Base-by-base conservation (phyloP, 108 stramenopile genomes). In the Cyclostephanos tholiformis region DNA sequence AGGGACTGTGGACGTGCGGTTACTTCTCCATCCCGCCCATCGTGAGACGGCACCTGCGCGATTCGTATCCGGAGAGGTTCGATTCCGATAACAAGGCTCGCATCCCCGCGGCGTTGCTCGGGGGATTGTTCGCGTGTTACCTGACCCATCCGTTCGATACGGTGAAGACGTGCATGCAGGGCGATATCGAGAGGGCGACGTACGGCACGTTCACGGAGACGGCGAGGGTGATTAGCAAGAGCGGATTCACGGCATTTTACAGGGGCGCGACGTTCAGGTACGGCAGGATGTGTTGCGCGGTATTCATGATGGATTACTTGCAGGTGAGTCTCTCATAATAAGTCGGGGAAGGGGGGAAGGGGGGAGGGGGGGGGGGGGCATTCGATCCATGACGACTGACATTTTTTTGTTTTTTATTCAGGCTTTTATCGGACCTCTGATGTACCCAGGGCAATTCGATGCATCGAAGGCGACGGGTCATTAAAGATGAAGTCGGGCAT, bases 91-190 rank as follows among this genome's bases (percentile, higher is more conserved):
- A 89, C 71, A 88, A 91, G 77, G 97, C 94, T 11, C 84, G 97
- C 29, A 80, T 96, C 50, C 92, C 95, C 29, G 95, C 95, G 26
- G 91, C 92, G 2, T 68, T 96, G 46, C 66, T 96, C 38, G 95
- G 95, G 25, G 95, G 93, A 35, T 67, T 96, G 50, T 93, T 93
- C 84, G 92, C 92, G 22, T 96, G 92, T 72, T 95, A 95, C 74
- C 63, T 88, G 58, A 93, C 94, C 5, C 96, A 97, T 38, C 94
- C 94, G n/a, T 87, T 92, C 74, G 96, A 97, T 76, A 91, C 93
- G 30, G 86, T 95, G 66, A 97, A 97, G 77, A 96, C 97, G 22
- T 97, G 97, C 76, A 93, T 96, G 95, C 97, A 97, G 82, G 97
- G 96, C 32, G 96, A 97, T 74, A 92, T 96, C 76, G 93, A 96